Conservation (phyloP, 1,139 yeast genomes). For the Blastobotrys indianensis region DNA sequence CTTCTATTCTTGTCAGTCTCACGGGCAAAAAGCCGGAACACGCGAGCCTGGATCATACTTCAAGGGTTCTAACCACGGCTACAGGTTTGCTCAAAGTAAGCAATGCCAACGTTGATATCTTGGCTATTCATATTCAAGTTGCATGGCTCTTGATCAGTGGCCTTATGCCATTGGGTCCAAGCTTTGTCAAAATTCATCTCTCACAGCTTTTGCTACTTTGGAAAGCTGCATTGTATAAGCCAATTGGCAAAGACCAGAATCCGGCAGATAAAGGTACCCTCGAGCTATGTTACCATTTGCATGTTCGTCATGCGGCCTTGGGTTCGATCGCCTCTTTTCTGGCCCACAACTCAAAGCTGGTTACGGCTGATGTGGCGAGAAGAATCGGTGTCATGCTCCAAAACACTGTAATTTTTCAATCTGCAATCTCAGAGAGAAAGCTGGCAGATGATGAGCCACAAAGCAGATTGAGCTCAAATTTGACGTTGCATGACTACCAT, state of each 20-base stretch:
- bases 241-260: conserved; percentile 29
- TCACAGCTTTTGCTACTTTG: conserved; percentile 73
- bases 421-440: conserved; percentile 25
- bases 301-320: conserved; percentile 35
- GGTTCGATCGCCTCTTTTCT: conserved; percentile 35
- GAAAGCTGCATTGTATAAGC: conserved; percentile 66
- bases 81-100: conserved; percentile 30
- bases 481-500: conserved; percentile 29
- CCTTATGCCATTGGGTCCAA: conserved; percentile 62
- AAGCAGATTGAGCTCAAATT: conserved; percentile 21
- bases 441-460: conserved; percentile 27
- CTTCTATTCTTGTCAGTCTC: conserved; percentile 26
- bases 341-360: conserved; percentile 30
- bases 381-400: conserved; percentile 34
- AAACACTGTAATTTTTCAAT: conserved; percentile 28
- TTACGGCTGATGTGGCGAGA: conserved; percentile 38
- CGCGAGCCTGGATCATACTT: conserved; percentile 32
- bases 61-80: conserved; percentile 32
- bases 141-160: conserved; percentile 77
- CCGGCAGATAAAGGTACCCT: conserved; percentile 26
- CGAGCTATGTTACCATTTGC: conserved; percentile 33
- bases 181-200: conserved; percentile 62
- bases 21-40: conserved; percentile 30
- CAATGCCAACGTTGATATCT: conserved; percentile 27
- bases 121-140: conserved; percentile 31